Evolutionary conservation across 768 basidiomycete species (phyloP).

Genomic region (Mrakia blollopis): DNA sequence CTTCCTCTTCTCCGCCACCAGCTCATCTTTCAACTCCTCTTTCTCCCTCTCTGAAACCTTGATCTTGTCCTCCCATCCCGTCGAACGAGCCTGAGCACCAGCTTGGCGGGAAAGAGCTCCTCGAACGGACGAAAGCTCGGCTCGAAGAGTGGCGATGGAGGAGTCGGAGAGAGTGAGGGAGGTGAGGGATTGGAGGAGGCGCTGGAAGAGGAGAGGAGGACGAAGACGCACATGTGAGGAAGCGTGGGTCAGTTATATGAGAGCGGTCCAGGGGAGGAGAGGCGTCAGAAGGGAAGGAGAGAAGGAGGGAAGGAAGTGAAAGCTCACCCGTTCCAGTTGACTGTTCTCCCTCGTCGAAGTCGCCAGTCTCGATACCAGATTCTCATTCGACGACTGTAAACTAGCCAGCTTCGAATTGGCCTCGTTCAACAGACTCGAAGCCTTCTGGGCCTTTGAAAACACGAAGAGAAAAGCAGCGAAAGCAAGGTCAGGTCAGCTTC

Average conservation of each 20-base stretch:
- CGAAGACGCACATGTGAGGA: not conserved
- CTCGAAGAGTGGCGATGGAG: constrained; percentile 42
- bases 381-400: constrained; percentile 16
- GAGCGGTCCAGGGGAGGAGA: not conserved
- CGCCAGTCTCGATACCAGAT: constrained; percentile 24
- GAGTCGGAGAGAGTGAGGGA: constrained; percentile 43
- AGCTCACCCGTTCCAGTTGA: constrained; percentile 26
- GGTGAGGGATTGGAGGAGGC: constrained; percentile 42
- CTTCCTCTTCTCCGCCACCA: constrained; percentile 36
- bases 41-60: constrained; percentile 37
- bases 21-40: constrained; percentile 38
- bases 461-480: not conserved
- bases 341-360: constrained; percentile 20
- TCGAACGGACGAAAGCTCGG: constrained; percentile 40
- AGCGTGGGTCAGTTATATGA: too few relatives aligned
- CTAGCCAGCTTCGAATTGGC: constrained; percentile 23
- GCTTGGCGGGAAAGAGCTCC: constrained; percentile 36
- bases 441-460: constrained; percentile 2
- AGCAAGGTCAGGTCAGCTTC: not conserved
- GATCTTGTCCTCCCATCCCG: constrained; percentile 38
- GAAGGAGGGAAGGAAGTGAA: not conserved
- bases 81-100: constrained; percentile 37
- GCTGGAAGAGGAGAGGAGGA: too few relatives aligned
- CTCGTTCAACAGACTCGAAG: constrained; percentile 8
- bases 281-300: not conserved